phyloP scores from a whole-genome alignment of 192 early-diverging fungal genomes.

The Coemansia sp. region DNA sequence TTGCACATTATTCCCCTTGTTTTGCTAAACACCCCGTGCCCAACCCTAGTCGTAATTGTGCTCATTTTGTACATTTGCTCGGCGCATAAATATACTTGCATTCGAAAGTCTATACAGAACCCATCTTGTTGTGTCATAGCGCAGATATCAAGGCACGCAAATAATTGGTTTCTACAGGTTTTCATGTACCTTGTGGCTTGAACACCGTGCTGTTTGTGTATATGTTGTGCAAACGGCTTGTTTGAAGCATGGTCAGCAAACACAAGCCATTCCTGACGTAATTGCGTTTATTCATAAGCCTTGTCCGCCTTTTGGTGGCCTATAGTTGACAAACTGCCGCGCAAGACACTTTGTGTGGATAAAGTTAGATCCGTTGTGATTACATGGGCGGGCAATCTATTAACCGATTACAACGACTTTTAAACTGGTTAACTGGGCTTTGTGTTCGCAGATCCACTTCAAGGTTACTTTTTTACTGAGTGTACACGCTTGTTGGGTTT shows the following conservation, averaged over 20 bases:
- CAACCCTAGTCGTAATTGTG: background rate
- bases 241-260: no score
- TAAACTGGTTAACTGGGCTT: background rate
- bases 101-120: conserved; percentile 2
- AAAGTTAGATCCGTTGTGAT: background rate
- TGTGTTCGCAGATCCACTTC: background rate
- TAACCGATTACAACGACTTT: background rate
- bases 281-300: no score
- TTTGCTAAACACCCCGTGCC: background rate
- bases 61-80: background rate
- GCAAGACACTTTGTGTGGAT: no score
- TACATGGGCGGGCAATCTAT: background rate
- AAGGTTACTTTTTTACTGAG: background rate
- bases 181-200: background rate
- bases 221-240: no score
- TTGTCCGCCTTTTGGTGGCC: no score
- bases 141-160: background rate
- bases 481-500: background rate
- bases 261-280: no score
- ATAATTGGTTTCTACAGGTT: background rate
- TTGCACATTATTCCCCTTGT: background rate
- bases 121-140: background rate
- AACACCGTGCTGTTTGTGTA: background rate
- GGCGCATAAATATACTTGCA: background rate
- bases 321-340: no score